Base-by-base conservation (phyloP, 2,329 filamentous ascomycete species). In the Neonectria coccinea region DNA sequence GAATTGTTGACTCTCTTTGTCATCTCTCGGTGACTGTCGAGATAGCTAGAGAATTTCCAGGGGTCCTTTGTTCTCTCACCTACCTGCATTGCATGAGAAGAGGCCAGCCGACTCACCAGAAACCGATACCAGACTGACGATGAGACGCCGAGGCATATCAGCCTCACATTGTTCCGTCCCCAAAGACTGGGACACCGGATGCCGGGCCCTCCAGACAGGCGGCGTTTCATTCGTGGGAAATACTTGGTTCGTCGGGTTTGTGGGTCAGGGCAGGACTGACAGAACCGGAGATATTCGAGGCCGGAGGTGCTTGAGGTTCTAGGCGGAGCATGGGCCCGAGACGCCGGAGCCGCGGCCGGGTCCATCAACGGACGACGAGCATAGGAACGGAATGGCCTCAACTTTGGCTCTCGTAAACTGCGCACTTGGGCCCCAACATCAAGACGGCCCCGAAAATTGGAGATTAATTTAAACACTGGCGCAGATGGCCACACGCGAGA, bases 221-320 rank as follows among this genome's bases (percentile, higher is more conserved):
- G 12, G 36, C 31, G 22, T 41, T 22, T 53, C 22, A 65, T 65
- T 65, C 62, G 62, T 65, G 62, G 62, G 62, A 62, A 65, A 65
- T 61, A 60, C 36, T 55, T 52, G 57, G 61, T 14, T 36, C 33
- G 14, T 36, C 27, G 20, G 27, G 29, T 33, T 27, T 45, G 55
- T 64, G 61, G 61, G 51, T 33, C 36, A 47, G 33, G 33, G 4
- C 18, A 42, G 36, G 36, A 39, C 39, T 20, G 39, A 20, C 39
- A 42, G n/a, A 20, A 42, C 45, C 62, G 56, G 56, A 61, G 62
- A 61, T 31, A 64, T 52, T 56, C 53, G 44, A 56, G 36, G 29
- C 55, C 50, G 54, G 56, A 11, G 25, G 55, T 44, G 42, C 48
- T 52, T 56, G 25, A 27, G 18, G 18, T 51, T 31, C n/a, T 42